Base-by-base conservation (phyloP, 345 rosid genomes). In the Linum trigynum region DNA sequence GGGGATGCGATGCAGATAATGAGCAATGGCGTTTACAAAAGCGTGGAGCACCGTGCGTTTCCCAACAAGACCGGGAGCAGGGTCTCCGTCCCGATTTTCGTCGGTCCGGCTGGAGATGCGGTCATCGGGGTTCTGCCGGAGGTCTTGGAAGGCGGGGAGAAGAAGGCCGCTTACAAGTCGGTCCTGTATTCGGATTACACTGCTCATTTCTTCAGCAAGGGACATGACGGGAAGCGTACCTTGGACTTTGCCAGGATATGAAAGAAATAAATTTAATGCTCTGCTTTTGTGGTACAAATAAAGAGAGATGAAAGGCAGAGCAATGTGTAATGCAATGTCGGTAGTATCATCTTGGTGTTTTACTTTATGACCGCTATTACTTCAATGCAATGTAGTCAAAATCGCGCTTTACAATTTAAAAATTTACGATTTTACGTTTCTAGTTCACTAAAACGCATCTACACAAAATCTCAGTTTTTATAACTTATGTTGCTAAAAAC, bases 41-140 rank as follows among this genome's bases (percentile, higher is more conserved):
- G 77, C 42, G 48, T 74, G 0, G 75, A 80, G 75, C 80, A 76
- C 38, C 68, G 71, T 4, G 75, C 55, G 35, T 62, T 69, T 50
- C 69, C 77, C n/a, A 72, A 56, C 14, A 59, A 45, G 23, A 61
- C 60, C 58, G 69, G 67, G 35, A 66, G 56, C 50, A 65, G 75
- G 48, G 66, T 79, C 65, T 79, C 77, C 1, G 69, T 73, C 15
- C 82, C 79, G 0, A 57, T 75, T 50, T 75, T 79, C 48, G 58
- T 65, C 11, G 63, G 55, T 63, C 82, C 74, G 16, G 60, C 35
- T 38, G 7, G 69, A 0, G 65, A 62, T 70, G 71, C 66, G 1
- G 37, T 55, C 3, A n/a, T 72, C 5, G 71, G 71, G 48, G 77
- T 77, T 51, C 39, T 70, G 16, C 66, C 73, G 0, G 68, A 74